phyloP scores from a whole-genome alignment of 768 basidiomycete genomes.

The Podaxis pistillaris region DNA sequence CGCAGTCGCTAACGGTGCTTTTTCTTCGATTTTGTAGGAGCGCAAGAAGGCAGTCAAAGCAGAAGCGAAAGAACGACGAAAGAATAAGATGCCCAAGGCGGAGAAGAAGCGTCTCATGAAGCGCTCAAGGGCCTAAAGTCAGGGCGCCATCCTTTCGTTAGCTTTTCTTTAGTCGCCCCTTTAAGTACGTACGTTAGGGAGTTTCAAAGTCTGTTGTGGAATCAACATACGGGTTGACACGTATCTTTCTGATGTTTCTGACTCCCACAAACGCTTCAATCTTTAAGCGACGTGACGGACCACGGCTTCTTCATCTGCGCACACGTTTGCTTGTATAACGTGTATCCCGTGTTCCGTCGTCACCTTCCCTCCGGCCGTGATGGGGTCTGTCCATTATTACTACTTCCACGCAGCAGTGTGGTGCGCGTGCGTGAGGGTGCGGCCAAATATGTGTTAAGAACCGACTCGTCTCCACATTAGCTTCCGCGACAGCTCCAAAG shows the following conservation, averaged over 20 bases:
- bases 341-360: too few species aligned
- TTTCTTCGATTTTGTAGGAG: constrained; percentile 51
- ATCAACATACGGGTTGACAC: background rate
- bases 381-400: too few species aligned
- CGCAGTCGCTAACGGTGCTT: background rate
- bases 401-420: too few species aligned
- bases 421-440: too few species aligned
- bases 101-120: constrained; percentile 91
- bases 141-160: background rate
- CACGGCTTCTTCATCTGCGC: background rate
- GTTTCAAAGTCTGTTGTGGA: background rate
- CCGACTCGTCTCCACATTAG: too few species aligned
- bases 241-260: background rate
- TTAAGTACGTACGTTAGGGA: background rate
- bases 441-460: too few species aligned
- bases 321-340: background rate
- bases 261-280: background rate
- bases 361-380: too few species aligned
- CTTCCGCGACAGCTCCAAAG: too few species aligned
- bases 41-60: constrained; percentile 88
- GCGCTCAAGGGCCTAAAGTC: constrained; percentile 26
- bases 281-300: background rate
- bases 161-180: background rate
- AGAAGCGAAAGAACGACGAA: constrained; percentile 83
- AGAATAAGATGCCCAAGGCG: constrained; percentile 92